Base-by-base conservation (phyloP, 345 rosid genomes). In the Ricinus communis region DNA sequence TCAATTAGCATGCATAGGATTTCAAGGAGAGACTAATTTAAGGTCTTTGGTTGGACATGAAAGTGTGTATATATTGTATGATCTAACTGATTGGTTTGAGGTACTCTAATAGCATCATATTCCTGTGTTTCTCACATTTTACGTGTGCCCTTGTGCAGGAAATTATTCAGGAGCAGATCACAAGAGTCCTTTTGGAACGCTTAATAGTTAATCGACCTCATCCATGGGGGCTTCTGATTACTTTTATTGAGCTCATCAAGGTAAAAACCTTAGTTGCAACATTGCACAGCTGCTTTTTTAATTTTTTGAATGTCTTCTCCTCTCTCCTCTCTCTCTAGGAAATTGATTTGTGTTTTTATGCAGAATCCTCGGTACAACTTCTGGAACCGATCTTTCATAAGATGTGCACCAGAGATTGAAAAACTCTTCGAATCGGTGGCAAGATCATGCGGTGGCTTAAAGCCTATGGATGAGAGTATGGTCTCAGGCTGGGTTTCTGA, bases 141-240 rank as follows among this genome's bases (percentile, higher is more conserved):
- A 2, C 38, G 2, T 6, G 2, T 65, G 25, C 12, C 45, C 30
- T 9, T 51, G 30, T 15, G 47, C 86, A 95, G 98, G 99, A 93
- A 82, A 86, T 96, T 50, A 85, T 93, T 63, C 98, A 93, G 82
- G 99, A 96, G 91, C 99, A 96, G 78, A 96, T 96, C 57, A 93
- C 99, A 8, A 83, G 99, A 75, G 98, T 96, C 12, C 66, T 96
- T 75, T 83, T 96, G 79, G 99, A 96, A 83, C 94, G 99, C 49
- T 90, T 96, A 8, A 91, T 93, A 40, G 99, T 93, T 30, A 93
- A 88, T 65, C 79, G 93, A 62, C 99, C 99, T 24, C 99, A 96
- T 77, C 99, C 99, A 0, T 96, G 99, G 99, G 99, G 99, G 40
- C 97, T 96, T 53, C 93, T 96, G 64, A 96, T 96, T 65, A 90